phyloP scores from a whole-genome alignment of 2,329 filamentous ascomycete genomes.

The Penicillium brevicompactum region DNA sequence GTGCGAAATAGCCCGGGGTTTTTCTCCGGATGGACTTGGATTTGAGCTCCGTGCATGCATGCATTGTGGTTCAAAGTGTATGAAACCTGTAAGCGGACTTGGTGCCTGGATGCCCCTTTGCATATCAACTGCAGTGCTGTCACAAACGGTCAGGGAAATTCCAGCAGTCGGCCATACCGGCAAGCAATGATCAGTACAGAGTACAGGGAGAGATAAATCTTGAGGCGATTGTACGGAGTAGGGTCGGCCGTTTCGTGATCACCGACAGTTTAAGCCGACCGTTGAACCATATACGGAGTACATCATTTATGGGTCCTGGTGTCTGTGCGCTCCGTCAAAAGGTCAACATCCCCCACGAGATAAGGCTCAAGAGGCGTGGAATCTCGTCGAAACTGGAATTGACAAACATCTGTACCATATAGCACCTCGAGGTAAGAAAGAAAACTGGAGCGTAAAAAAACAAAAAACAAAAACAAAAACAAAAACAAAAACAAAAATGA shows the following conservation, averaged over 20 bases:
- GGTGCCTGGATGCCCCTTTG: constrained; percentile 1
- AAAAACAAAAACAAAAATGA: not conserved
- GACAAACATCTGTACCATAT: not conserved
- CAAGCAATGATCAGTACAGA: constrained; percentile 7
- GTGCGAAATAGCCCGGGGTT: constrained; percentile 5
- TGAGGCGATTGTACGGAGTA: constrained; percentile 13
- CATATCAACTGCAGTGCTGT: constrained; percentile 8
- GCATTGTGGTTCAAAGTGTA: not conserved
- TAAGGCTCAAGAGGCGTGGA: not conserved
- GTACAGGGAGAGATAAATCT: constrained; percentile 11
- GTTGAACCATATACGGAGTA: constrained; percentile 18
- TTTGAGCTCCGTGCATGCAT: constrained; percentile 5
- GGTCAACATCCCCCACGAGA: not conserved
- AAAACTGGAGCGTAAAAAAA: not conserved
- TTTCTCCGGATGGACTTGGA: not conserved
- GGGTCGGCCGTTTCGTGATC: constrained; percentile 7
- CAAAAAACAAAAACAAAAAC: not conserved
- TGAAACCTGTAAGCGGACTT: not conserved
- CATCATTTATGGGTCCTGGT: constrained; percentile 17
- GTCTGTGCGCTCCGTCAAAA: constrained; percentile 17
- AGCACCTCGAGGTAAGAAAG: not conserved
- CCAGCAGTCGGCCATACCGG: not conserved
- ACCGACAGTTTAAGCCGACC: constrained; percentile 16
- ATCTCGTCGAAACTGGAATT: not conserved
- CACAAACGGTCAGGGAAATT: not conserved